A percentile compares a stretch with the other conserved stretches of the same genome.
These are phyloP conservation scores for Corchorus olitorius DNA, from an alignment of 345 rosid species.

Conservation along the genomic window DNA sequence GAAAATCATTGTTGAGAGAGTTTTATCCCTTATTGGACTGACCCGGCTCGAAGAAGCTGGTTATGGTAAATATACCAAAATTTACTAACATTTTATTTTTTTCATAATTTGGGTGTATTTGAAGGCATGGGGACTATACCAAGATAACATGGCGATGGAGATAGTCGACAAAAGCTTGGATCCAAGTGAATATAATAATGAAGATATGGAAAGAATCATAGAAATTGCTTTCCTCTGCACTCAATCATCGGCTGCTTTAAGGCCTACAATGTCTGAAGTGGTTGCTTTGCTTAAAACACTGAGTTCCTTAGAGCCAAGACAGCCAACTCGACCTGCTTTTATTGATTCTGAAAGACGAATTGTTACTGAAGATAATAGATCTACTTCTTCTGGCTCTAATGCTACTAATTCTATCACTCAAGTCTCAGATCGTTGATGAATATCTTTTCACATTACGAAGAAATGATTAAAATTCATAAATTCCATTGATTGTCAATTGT, in stretches of 20 bases:
- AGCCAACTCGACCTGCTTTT: constrained; percentile 34
- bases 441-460: neutral
- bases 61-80: too few species aligned
- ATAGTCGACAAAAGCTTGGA: constrained; percentile 34
- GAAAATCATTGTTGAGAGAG: too few species aligned
- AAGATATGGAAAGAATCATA: constrained; percentile 31
- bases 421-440: neutral
- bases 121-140: constrained; percentile 41
- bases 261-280: constrained; percentile 45
- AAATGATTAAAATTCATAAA: too few species aligned
- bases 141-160: constrained; percentile 29
- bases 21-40: too few species aligned
- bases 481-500: too few species aligned
- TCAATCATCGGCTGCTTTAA: constrained; percentile 29
- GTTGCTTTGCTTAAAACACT: constrained; percentile 32
- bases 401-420: constrained; percentile 27
- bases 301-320: constrained; percentile 17
- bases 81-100: neutral
- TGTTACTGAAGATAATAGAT: neutral
- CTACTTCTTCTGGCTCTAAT: constrained; percentile 24
- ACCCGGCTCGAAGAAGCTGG: too few species aligned
- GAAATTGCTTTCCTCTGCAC: constrained; percentile 44
- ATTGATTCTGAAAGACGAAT: constrained; percentile 13
- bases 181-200: constrained; percentile 31
- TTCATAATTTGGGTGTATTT: neutral